Evolutionary conservation across 306 rosid species (phyloP), one percentile per base, ranked within the genome.

Genomic region (Medicago lupulina): DNA sequence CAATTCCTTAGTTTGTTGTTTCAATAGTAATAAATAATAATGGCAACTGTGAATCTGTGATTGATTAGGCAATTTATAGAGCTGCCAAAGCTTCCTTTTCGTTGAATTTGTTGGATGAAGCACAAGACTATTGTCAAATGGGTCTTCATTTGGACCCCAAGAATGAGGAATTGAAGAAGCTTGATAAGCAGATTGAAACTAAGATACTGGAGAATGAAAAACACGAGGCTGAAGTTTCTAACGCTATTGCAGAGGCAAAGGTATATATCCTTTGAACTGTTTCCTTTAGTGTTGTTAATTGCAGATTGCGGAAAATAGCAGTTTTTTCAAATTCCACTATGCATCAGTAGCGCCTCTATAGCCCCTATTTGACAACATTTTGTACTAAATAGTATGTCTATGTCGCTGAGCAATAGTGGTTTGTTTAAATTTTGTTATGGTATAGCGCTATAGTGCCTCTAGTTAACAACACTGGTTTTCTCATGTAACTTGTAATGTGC

Each of bases 51-150:
- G 81, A 31, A 78, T 68, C 51, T 78, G 62, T 83, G 81, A 31
- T 61, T 78, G 81, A 31, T 61, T 78, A 94, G 96, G 97, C 98
- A 31, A 77, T 87, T 60, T 94, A 84, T 80, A 87, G 97, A 76
- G 96, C 96, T 84, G 88, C 88, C 8, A 95, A 92, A 85, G 97
- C 97, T 14, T 84, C 89, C 18, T 54, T 92, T 84, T 83, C 88
- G 8, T 78, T 95, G 77, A 87, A 90, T 67, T 85, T 92, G 85
- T 76, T 92, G 85, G 76, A 76, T 46, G 96, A 92, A 76, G 97
- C 92, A 13, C 85, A 80, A 67, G 86, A 88, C 23, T 83, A 83
- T 81, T 92, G 90, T 58, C 81, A 76, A 46, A 87, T 77, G 28
- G 97, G 97, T 77, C 88, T 90, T 77, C 61, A 76, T 76, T 84